These are phyloP conservation scores for Canavalia ensiformis DNA, from an alignment of 306 rosid species.

Conservation along the genomic window DNA sequence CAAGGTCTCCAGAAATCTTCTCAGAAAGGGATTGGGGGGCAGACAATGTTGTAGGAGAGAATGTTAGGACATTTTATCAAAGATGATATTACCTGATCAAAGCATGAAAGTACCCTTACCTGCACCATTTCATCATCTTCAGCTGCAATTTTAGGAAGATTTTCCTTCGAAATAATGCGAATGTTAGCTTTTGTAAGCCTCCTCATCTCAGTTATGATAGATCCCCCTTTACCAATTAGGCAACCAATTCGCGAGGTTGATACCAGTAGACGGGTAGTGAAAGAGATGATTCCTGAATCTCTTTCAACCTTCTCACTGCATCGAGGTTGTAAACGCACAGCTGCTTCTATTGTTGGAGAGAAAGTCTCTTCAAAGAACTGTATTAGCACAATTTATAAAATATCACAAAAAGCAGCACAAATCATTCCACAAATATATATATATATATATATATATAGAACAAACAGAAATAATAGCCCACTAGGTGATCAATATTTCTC, in stretches of 20 bases:
- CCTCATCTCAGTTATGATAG: conserved; percentile 95
- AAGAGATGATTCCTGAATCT: conserved; percentile 95
- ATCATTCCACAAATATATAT: conserved; percentile 10
- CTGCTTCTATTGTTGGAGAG: conserved; percentile 91
- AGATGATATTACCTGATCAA: conserved; percentile 6
- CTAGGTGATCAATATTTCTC: conserved; percentile 49
- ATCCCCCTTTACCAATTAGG: conserved; percentile 98
- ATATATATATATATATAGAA: background rate
- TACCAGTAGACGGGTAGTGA: conserved; percentile 91
- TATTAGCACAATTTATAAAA: conserved; percentile 40
- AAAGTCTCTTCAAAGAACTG: conserved; percentile 88
- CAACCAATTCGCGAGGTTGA: conserved; percentile 96
- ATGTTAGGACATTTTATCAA: conserved; percentile 11
- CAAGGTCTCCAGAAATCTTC: conserved; percentile 95
- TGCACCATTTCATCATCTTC: conserved; percentile 99
- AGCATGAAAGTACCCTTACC: conserved; percentile 58
- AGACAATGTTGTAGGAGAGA: conserved; percentile 35
- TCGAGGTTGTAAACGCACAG: conserved; percentile 94
- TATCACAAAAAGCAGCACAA: conserved; percentile 32
- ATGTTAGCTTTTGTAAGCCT: conserved; percentile 92
- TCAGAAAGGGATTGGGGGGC: conserved; percentile 12
- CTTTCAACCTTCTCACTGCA: conserved; percentile 96
- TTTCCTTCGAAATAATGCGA: conserved; percentile 87
- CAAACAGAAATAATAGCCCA: conserved; percentile 21
- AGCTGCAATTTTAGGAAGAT: conserved; percentile 92